Percentiles rank a stretch among this genome's conserved stretches.
Evolutionary conservation across 108 stramenopile genomes (phyloP).

Genomic region (Cyclotella choctawhatcheeana): DNA sequence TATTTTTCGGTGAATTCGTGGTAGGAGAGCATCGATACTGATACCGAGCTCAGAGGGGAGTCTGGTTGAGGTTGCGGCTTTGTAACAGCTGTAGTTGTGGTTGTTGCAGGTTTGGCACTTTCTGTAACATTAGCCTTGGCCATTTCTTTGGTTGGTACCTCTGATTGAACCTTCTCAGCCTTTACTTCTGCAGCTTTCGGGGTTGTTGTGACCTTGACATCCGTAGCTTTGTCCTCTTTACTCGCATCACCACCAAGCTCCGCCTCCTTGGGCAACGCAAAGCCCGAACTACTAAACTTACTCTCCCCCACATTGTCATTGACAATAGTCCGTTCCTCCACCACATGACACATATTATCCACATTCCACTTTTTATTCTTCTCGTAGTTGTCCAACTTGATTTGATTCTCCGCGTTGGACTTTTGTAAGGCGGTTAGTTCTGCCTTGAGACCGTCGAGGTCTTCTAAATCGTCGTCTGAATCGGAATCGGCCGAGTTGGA

Average conservation of each 20-base stretch:
- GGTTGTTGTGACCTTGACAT: too few relatives aligned
- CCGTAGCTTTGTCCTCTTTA: slow-evolving; percentile 14
- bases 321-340: slow-evolving; percentile 93
- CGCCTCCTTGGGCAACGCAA: slow-evolving; percentile 54
- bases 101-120: slow-evolving; percentile 3
- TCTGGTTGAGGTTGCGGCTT: slow-evolving; percentile 40
- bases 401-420: slow-evolving; percentile 63
- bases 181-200: slow-evolving; percentile 14
- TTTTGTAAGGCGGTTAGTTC: slow-evolving; percentile 80
- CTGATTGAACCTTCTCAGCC: background rate
- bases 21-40: slow-evolving; percentile 85
- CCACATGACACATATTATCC: slow-evolving; percentile 95
- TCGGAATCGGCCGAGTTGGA: slow-evolving; percentile 63
- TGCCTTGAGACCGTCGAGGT: slow-evolving; percentile 77
- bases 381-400: slow-evolving; percentile 90
- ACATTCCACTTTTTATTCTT: slow-evolving; percentile 98
- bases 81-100: background rate
- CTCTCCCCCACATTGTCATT: slow-evolving; percentile 75
- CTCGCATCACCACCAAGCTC: slow-evolving; percentile 14
- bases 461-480: slow-evolving; percentile 90
- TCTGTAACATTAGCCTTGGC: background rate
- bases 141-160: slow-evolving; percentile 3
- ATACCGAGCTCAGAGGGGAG: slow-evolving; percentile 40
- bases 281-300: slow-evolving; percentile 76
- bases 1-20: slow-evolving; percentile 92